phyloP scores from a whole-genome alignment of 1,284 basidiomycete species.

The Gomphus sp. region DNA sequence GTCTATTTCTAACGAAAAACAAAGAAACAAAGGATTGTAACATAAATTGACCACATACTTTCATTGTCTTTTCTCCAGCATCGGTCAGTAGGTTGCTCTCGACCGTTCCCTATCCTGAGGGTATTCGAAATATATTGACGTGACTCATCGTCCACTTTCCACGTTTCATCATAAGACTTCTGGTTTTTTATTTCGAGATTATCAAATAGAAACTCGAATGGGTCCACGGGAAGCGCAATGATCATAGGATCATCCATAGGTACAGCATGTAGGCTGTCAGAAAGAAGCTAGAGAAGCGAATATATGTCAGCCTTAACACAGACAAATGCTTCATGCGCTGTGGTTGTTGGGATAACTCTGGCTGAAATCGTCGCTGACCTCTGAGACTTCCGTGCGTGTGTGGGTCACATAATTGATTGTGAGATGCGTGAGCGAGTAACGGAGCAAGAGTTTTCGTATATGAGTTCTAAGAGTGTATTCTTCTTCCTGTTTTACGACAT shows the following conservation, averaged over 20 bases:
- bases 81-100: slow-evolving; percentile 21
- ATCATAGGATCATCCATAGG: slow-evolving; percentile 41
- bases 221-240: slow-evolving; percentile 40
- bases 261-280: slow-evolving; percentile 30
- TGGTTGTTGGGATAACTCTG: neutral
- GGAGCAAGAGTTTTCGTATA: slow-evolving; percentile 41
- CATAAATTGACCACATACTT: slow-evolving; percentile 17
- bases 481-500: slow-evolving; percentile 33
- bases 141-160: slow-evolving; percentile 27
- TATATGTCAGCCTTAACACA: slow-evolving; percentile 9
- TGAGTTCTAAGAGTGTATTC: slow-evolving; percentile 32
- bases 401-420: slow-evolving; percentile 46
- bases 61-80: slow-evolving; percentile 25
- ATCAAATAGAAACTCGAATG: slow-evolving; percentile 32
- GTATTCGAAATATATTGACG: slow-evolving; percentile 10
- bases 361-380: slow-evolving; percentile 26
- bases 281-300: slow-evolving; percentile 29
- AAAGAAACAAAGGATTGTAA: neutral
- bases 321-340: neutral
- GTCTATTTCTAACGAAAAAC: slow-evolving; percentile 21
- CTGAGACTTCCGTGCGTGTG: slow-evolving; percentile 37
- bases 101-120: neutral
- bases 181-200: slow-evolving; percentile 24
- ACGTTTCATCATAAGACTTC: slow-evolving; percentile 35
- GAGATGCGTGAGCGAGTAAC: slow-evolving; percentile 45